Evolutionary conservation across 2,329 filamentous ascomycete genomes (phyloP), one percentile per base, ranked within the genome.

Genomic region (Stagonosporopsis rhizophila): DNA sequence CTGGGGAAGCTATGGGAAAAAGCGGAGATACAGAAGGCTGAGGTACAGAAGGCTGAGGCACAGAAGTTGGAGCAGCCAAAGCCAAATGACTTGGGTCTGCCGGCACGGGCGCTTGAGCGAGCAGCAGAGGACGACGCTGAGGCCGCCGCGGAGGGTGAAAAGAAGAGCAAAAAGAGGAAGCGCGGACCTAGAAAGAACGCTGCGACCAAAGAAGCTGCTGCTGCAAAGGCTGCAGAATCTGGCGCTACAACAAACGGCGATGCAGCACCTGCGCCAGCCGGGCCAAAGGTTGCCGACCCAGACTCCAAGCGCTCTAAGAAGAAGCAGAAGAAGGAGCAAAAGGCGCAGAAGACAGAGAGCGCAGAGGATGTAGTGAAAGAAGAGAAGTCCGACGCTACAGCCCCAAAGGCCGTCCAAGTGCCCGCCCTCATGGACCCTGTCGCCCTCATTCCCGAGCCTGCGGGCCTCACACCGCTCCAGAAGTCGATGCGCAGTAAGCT

Each of bases 401-500:
- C 57, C 32, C 19, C 19, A 44, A 44, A 60, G 51, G 15, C 46
- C 52, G n/a, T 56, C 42, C 30, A 52, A 35, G 67, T 74, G 1
- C 78, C 79, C 35, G 75, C 78, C 7, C 53, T 58, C 39, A 52
- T 52, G 55, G 55, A 52, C 22, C 61, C 67, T 27, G 64, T 71
- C 35, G 59, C 73, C 25, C 67, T 74, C 40, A 69, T 73, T 22
- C 72, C 62, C 46, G 67, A 76, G 45, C 76, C 78, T 15, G 73
- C 80, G 19, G 91, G 90, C 66, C 86, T 99, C 70, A 99, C 95
- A 0, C 92, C 95, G 3, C 87, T 99, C 53, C 95, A 99, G 81
- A 87, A 89, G 52, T 88, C 91, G 3, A 99, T 99, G 95, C 89
- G 91, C 59, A 89, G 92, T 72, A 99, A 99, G 81, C 87, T 99